phyloP scores from a whole-genome alignment of 2,329 filamentous ascomycete species.

The Lecanicillium sp. region DNA sequence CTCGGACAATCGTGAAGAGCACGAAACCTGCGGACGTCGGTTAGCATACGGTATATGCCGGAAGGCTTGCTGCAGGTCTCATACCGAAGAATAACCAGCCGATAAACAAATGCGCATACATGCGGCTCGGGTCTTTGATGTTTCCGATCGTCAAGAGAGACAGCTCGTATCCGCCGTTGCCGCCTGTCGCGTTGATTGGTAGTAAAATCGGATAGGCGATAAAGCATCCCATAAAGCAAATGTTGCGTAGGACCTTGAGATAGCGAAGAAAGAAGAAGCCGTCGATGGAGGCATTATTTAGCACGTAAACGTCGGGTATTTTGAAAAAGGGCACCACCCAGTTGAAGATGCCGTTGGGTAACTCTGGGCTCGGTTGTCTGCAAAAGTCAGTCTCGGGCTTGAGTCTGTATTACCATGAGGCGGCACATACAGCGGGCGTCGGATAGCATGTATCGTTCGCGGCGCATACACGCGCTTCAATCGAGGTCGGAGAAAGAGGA shows the following conservation, averaged over 20 bases:
- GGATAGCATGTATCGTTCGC: slow-evolving; percentile 43
- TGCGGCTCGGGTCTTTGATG: slow-evolving; percentile 52
- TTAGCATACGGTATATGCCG: neutral
- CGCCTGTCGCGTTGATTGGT: slow-evolving; percentile 82
- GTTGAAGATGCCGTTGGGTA: slow-evolving; percentile 57
- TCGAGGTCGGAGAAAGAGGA: slow-evolving; percentile 42
- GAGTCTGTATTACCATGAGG: neutral
- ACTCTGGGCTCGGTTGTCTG: slow-evolving; percentile 51
- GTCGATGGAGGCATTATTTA: slow-evolving; percentile 89
- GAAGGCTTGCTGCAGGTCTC: neutral
- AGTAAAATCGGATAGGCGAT: slow-evolving; percentile 85
- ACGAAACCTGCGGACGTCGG: slow-evolving; percentile 58
- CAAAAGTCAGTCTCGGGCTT: slow-evolving; percentile 6
- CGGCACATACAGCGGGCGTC: slow-evolving; percentile 33
- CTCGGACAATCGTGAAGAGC: slow-evolving; percentile 80
- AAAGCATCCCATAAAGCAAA: slow-evolving; percentile 75
- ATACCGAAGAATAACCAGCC: slow-evolving; percentile 67
- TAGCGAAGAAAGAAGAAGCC: slow-evolving; percentile 84
- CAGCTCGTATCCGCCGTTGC: slow-evolving; percentile 57
- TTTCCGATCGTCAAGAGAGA: slow-evolving; percentile 78
- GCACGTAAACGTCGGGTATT: slow-evolving; percentile 67
- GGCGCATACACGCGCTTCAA: slow-evolving; percentile 50
- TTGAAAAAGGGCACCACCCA: slow-evolving; percentile 65
- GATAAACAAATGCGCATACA: slow-evolving; percentile 76
- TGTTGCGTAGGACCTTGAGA: slow-evolving; percentile 62